These are phyloP conservation scores for Kickxella alabastrina DNA, from an alignment of 192 early-diverging fungal species.

Conservation along the genomic window DNA sequence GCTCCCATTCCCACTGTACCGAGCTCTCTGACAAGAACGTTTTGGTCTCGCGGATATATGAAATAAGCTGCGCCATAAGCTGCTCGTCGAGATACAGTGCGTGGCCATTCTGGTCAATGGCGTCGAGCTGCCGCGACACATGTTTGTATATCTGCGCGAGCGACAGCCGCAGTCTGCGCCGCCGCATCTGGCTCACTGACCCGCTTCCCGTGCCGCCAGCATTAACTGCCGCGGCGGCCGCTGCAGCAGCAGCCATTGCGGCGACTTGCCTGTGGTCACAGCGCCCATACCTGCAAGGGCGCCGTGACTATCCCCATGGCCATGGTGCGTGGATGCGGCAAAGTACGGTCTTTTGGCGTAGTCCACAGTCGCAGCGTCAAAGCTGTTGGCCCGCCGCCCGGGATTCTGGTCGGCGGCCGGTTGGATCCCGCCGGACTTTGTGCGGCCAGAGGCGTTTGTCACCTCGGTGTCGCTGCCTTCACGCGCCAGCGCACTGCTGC, in stretches of 20 bases:
- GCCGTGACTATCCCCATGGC: constrained; percentile 1
- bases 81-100: constrained; percentile 44
- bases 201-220: constrained; percentile 15
- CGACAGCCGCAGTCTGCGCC: constrained; percentile 34
- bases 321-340: neutral
- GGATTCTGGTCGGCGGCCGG: neutral
- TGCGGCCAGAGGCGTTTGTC: constrained; percentile 15
- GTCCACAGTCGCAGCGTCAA: constrained; percentile 26
- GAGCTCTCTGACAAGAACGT: constrained; percentile 73
- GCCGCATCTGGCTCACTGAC: constrained; percentile 30
- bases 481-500: constrained; percentile 5
- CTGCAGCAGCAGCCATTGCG: constrained; percentile 24
- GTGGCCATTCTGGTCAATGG: constrained; percentile 54
- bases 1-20: constrained; percentile 81
- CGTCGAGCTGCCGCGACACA: constrained; percentile 45
- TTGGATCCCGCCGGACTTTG: neutral
- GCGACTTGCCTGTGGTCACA: neutral
- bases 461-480: constrained; percentile 24
- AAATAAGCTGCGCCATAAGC: constrained; percentile 62
- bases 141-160: constrained; percentile 48
- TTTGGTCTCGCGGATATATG: constrained; percentile 73
- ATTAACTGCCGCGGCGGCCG: constrained; percentile 18
- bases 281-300: neutral
- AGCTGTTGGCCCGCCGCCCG: constrained; percentile 38
- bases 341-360: constrained; percentile 6